phyloP scores from a whole-genome alignment of 73 alveolate genomes.

The Uronychia setigera region DNA sequence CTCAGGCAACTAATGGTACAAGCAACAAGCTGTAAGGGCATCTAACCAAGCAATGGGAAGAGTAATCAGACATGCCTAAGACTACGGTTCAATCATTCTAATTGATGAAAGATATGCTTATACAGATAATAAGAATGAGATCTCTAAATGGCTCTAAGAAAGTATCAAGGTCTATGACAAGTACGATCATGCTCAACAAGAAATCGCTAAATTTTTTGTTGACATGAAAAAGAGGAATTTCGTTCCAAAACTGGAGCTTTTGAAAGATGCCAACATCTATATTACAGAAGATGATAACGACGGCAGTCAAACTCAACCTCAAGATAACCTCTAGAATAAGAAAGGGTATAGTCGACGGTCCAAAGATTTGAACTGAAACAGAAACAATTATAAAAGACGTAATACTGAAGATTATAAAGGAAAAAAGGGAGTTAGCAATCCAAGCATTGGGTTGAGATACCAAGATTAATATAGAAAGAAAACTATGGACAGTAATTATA shows the following conservation, averaged over 20 bases:
- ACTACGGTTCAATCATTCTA: slow-evolving; percentile 89
- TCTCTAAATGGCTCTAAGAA: slow-evolving; percentile 84
- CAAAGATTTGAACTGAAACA: too few relatives aligned
- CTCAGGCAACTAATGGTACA: slow-evolving; percentile 94
- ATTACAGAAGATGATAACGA: not conserved
- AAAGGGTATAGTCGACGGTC: too few relatives aligned
- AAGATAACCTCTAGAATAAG: not conserved
- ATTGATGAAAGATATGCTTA: slow-evolving; percentile 81
- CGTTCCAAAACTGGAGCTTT: not conserved
- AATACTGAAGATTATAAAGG: too few relatives aligned
- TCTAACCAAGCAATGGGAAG: slow-evolving; percentile 97
- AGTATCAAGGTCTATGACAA: slow-evolving; percentile 48
- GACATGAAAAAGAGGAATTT: not conserved
- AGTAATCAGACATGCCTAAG: slow-evolving; percentile 95
- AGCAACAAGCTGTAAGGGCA: slow-evolving; percentile 89
- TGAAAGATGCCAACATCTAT: not conserved
- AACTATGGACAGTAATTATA: too few relatives aligned
- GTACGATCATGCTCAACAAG: not conserved
- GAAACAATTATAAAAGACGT: too few relatives aligned
- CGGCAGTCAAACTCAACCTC: not conserved
- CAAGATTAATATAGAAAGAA: too few relatives aligned
- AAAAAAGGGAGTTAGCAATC: too few relatives aligned
- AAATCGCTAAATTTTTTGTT: not conserved
- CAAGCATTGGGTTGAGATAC: too few relatives aligned
- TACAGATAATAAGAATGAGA: slow-evolving; percentile 47